phyloP scores from a whole-genome alignment of 2,329 filamentous ascomycete species.

The Leptographium flavum region DNA sequence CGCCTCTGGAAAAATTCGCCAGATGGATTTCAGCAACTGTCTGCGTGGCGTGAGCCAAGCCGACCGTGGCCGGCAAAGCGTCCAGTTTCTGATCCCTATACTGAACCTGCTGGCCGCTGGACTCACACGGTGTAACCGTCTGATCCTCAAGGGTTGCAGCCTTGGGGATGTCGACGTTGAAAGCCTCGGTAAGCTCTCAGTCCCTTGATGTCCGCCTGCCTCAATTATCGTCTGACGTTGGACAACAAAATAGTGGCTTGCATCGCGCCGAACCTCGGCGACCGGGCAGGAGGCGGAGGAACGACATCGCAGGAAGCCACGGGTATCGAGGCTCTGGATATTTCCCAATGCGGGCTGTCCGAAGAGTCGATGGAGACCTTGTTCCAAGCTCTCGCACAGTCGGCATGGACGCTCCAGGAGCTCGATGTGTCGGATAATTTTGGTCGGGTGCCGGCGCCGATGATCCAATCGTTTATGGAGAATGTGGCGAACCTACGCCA shows the following conservation, averaged over 20 bases:
- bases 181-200: conserved; percentile 25
- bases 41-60: conserved; percentile 4
- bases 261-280: conserved; percentile 3
- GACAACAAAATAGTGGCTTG: conserved; percentile 2
- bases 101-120: conserved; percentile 26
- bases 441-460: conserved; percentile 33
- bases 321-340: conserved; percentile 31
- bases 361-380: conserved; percentile 32
- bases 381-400: conserved; percentile 28
- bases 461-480: conserved; percentile 28
- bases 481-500: conserved; percentile 29
- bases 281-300: background rate
- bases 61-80: conserved; percentile 3
- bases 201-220: background rate
- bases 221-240: background rate
- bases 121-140: conserved; percentile 35
- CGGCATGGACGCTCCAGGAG: conserved; percentile 23
- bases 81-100: conserved; percentile 25
- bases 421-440: conserved; percentile 40
- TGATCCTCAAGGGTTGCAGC: conserved; percentile 34
- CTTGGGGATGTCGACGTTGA: conserved; percentile 31
- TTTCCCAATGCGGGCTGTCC: conserved; percentile 36
- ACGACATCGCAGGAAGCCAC: conserved; percentile 11
- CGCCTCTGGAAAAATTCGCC: conserved; percentile 38
- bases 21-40: conserved; percentile 36